These are phyloP conservation scores for Paecilomyces variotii DNA, from an alignment of 2,329 filamentous ascomycete genomes.

Conservation along the genomic window DNA sequence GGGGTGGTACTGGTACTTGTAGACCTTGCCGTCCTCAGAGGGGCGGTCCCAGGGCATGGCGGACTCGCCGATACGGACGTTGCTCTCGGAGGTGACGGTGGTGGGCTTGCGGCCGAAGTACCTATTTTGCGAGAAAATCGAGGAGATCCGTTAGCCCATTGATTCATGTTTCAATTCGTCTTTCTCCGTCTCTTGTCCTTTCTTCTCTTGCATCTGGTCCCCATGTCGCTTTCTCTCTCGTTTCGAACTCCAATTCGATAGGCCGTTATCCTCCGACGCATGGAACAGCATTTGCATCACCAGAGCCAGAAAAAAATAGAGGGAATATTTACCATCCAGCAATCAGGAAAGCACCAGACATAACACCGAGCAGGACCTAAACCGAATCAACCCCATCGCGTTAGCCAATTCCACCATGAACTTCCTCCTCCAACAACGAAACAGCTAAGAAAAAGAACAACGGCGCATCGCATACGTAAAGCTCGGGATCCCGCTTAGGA, in stretches of 20 bases:
- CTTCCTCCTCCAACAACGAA: not conserved
- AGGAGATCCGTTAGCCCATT: not conserved
- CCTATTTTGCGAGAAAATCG: conserved; percentile 11
- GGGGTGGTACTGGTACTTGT: conserved; percentile 72
- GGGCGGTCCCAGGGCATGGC: conserved; percentile 89
- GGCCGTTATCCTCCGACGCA: not conserved
- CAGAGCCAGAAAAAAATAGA: not conserved
- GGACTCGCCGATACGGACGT: conserved; percentile 63
- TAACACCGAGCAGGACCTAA: conserved; percentile 83
- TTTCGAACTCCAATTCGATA: not conserved
- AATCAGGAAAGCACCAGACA: conserved; percentile 78
- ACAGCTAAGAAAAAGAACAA: not conserved
- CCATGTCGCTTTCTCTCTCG: not conserved
- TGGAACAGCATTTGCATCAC: not conserved
- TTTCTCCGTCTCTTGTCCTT: not conserved
- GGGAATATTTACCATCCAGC: conserved; percentile 59
- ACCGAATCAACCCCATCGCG: not conserved
- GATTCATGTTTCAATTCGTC: not conserved
- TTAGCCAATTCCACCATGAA: conserved; percentile 13
- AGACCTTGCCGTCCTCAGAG: conserved; percentile 54
- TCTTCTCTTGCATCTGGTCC: not conserved
- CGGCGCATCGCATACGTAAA: conserved; percentile 52
- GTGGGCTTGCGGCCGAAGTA: conserved; percentile 75
- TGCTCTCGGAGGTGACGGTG: conserved; percentile 69
- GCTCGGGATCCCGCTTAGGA: conserved; percentile 64